Evolutionary conservation across 768 basidiomycete species (phyloP).

Genomic region (Dioszegia aurantiaca): DNA sequence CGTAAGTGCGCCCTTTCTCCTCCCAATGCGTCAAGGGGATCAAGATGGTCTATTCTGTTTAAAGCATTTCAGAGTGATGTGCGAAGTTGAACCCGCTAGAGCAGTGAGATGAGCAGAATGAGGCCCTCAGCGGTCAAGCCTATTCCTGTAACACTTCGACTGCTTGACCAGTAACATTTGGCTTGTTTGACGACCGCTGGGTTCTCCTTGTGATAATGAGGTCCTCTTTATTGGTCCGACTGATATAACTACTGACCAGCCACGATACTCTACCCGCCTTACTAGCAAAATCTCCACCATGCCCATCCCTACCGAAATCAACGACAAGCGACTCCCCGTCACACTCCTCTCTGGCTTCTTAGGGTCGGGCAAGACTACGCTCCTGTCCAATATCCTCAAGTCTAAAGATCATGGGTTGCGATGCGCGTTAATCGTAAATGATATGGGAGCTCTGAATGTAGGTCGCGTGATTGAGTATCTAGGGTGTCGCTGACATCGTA

Average conservation of each 20-base stretch:
- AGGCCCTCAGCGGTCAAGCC: background rate
- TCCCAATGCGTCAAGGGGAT: too few relatives aligned
- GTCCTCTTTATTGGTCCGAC: too few relatives aligned
- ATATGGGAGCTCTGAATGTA: conserved; percentile 49
- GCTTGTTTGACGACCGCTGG: conserved; percentile 6
- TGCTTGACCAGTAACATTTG: background rate
- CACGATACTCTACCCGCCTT: too few relatives aligned
- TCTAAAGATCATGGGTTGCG: conserved; percentile 41
- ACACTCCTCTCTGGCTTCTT: conserved; percentile 51
- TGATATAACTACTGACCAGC: too few relatives aligned
- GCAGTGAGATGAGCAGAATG: too few relatives aligned
- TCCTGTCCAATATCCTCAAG: conserved; percentile 45
- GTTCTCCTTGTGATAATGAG: too few relatives aligned
- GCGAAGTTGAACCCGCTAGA: too few relatives aligned
- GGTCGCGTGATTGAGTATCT: conserved; percentile 2
- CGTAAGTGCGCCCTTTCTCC: too few relatives aligned
- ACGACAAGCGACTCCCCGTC: conserved; percentile 46
- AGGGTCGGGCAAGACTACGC: conserved; percentile 49
- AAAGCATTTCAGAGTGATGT: too few relatives aligned
- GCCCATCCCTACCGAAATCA: conserved; percentile 19
- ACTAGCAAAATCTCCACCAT: conserved; percentile 5
- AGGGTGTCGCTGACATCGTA: conserved; percentile 5
- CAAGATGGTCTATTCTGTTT: too few relatives aligned
- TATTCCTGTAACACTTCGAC: background rate
- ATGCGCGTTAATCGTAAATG: conserved; percentile 50